Evolutionary conservation across 805 yeast genomes (phyloP).

Genomic region (Ogataea saltuana): DNA sequence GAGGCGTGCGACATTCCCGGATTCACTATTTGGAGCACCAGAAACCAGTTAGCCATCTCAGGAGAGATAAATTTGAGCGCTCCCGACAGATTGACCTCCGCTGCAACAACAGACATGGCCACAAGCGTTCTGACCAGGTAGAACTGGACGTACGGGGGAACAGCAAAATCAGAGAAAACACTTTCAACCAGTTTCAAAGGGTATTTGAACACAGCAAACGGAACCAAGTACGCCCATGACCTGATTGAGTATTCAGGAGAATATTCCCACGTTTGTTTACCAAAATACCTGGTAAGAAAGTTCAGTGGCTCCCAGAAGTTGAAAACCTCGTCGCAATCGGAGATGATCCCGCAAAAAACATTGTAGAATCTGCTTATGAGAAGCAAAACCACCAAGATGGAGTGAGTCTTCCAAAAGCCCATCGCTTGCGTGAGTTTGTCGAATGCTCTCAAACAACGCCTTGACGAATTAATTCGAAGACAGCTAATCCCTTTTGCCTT

Average conservation of each 20-base stretch:
- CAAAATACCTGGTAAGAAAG: conserved; percentile 73
- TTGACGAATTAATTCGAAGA: too few relatives aligned
- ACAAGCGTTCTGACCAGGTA: conserved; percentile 52
- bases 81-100: conserved; percentile 55
- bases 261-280: conserved; percentile 96
- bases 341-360: conserved; percentile 63
- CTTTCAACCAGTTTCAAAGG: conserved; percentile 22
- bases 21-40: conserved; percentile 58
- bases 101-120: conserved; percentile 40
- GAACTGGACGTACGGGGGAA: conserved; percentile 41
- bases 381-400: conserved; percentile 24
- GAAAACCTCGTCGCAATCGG: conserved; percentile 91
- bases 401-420: conserved; percentile 5
- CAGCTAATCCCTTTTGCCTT: too few relatives aligned
- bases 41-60: conserved; percentile 56
- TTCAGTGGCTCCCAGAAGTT: conserved; percentile 96
- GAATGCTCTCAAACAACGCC: too few relatives aligned
- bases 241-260: conserved; percentile 87
- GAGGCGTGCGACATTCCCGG: conserved; percentile 92
- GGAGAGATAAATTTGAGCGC: conserved; percentile 41
- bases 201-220: conserved; percentile 36
- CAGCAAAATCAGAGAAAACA: background rate
- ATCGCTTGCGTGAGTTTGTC: background rate
- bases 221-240: conserved; percentile 76
- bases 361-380: conserved; percentile 37